Base-by-base conservation (phyloP, 345 rosid genomes). In the Brassica juncea region DNA sequence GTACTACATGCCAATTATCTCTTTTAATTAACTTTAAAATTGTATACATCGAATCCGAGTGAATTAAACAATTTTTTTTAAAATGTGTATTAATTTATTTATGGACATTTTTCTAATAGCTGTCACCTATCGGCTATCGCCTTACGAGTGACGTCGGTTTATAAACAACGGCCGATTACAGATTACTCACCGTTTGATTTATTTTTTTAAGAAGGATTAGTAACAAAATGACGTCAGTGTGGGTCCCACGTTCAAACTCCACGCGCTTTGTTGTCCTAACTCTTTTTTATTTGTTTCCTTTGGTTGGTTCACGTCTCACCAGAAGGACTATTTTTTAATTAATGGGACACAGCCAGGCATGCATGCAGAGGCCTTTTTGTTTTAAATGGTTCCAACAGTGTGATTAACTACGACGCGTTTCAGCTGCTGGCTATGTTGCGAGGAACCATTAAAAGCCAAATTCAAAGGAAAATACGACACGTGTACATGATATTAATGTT, bases 341-440 rank as follows among this genome's bases (percentile, higher is more conserved):
- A 66, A 21, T 37, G 42, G 64, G 6, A 25, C 65, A 66, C 16
- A 62, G 12, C 15, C 25, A 12, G 19, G 57, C 27, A 58, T 3
- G 64, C 31, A 25, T 15, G 57, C 57, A 49, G 57, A 14, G 55
- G 57, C 57, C 57, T 49, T 68, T 76, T 77, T 61, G 23, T 28
- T n/a, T 70, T 77, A 63, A 58, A 7, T 71, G 59, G 47, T 71
- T 71, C 60, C 59, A 78, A 55, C 57, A 47, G 74, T 67, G 9
- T 44, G 7, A 59, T 79, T 72, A 65, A 78, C 52, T 55, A 70
- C 64, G 73, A 67, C 82, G 82, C 70, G 82, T 79, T 79, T 44
- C 71, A 78, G 34, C 60, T 14, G 77, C 28, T 78, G 52, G 72
- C 61, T 69, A 23, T 59, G 57, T 66, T 55, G 66, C 58, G 59